Evolutionary conservation across 163 green algal species (phyloP).

Genomic region (Trebouxia gelatinosa): DNA sequence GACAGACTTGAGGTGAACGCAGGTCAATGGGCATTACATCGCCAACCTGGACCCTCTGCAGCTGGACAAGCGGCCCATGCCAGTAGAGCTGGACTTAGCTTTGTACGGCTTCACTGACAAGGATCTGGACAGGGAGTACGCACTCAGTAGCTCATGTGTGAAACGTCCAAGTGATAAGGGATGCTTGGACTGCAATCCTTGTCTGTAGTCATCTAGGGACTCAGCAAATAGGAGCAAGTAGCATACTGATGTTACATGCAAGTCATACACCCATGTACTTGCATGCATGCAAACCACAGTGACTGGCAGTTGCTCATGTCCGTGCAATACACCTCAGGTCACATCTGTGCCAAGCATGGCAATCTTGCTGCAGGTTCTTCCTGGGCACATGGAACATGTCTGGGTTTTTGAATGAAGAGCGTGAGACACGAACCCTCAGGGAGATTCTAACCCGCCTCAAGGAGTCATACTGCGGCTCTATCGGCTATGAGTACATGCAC

Average conservation of each 20-base stretch:
- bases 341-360: too few relatives aligned
- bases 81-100: conserved; percentile 82
- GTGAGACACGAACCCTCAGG: conserved; percentile 80
- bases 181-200: too few relatives aligned
- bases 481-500: conserved; percentile 99
- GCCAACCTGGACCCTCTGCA: conserved; percentile 92
- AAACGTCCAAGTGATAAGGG: too few relatives aligned
- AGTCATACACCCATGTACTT: neutral
- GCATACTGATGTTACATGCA: neutral
- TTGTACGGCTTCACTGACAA: conserved; percentile 94
- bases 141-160: too few relatives aligned
- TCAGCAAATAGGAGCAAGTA: too few relatives aligned
- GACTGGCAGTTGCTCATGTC: too few relatives aligned
- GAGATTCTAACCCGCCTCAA: conserved; percentile 85
- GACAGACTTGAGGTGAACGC: conserved; percentile 1
- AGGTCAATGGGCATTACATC: conserved; percentile 85
- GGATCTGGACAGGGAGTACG: conserved; percentile 92
- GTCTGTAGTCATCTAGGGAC: too few relatives aligned
- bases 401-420: conserved; percentile 90
- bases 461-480: conserved; percentile 90
- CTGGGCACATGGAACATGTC: conserved; percentile 91
- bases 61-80: conserved; percentile 65
- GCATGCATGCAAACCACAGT: neutral
- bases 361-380: conserved; percentile 88
- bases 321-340: too few relatives aligned